Percentiles rank a stretch among this genome's conserved stretches.
phyloP scores from a whole-genome alignment of 805 yeast species.

The Wickerhamia fluorescens region DNA sequence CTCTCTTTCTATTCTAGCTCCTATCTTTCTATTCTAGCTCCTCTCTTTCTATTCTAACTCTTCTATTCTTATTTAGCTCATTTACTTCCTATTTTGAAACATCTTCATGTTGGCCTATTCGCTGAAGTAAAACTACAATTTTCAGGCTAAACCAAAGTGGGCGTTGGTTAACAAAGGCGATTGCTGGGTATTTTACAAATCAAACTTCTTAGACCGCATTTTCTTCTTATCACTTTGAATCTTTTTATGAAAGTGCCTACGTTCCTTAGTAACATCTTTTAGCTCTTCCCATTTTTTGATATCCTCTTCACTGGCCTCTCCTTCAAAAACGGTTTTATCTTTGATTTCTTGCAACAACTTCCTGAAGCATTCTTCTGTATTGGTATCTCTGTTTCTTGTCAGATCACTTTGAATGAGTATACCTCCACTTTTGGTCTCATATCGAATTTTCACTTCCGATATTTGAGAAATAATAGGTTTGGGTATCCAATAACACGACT shows the following conservation, averaged over 20 bases:
- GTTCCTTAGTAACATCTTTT: conserved; percentile 23
- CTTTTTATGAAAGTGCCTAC: conserved; percentile 27
- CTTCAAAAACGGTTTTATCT: conserved; percentile 37
- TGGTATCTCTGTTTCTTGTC: conserved; percentile 51
- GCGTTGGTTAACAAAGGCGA: no score
- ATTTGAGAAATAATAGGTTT: conserved; percentile 38
- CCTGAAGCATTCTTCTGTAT: conserved; percentile 50
- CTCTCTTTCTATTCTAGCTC: no score
- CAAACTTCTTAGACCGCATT: conserved; percentile 28
- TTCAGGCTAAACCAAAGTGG: no score
- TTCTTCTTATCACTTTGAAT: conserved; percentile 32
- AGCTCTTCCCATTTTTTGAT: conserved; percentile 44
- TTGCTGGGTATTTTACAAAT: conserved; percentile 11
- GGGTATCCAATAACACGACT: conserved; percentile 53
- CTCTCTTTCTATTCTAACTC: no score
- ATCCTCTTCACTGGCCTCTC: conserved; percentile 42
- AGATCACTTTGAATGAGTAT: conserved; percentile 56
- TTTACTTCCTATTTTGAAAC: no score
- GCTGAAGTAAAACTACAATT: no score
- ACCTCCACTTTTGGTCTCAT: conserved; percentile 48
- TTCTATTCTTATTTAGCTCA: no score
- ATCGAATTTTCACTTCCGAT: conserved; percentile 35
- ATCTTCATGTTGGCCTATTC: no score
- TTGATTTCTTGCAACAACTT: conserved; percentile 52
- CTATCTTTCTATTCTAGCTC: no score